Percentiles rank a stretch among this genome's conserved stretches.
Evolutionary conservation across 2,329 filamentous ascomycete genomes (phyloP).

Genomic region (Aspergillus carbonarius): DNA sequence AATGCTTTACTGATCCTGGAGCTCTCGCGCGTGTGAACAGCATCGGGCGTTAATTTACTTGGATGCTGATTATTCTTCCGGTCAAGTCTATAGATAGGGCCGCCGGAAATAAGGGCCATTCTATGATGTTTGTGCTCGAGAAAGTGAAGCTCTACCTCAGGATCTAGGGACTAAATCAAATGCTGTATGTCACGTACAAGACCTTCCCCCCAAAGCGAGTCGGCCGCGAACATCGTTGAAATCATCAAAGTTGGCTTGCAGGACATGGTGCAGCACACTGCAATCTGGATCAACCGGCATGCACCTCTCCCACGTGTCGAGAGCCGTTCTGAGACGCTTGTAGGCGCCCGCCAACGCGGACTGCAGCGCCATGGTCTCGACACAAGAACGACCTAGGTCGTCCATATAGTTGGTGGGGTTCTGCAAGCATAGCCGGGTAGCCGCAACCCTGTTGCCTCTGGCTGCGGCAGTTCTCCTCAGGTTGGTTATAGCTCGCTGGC

Average conservation of each 20-base stretch:
- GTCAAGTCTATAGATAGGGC: background rate
- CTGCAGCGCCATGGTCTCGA: constrained; percentile 53
- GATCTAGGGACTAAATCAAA: background rate
- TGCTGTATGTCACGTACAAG: background rate
- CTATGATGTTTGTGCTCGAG: background rate
- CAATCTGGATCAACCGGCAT: background rate
- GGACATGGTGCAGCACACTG: constrained; percentile 26
- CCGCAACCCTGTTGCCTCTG: constrained; percentile 25
- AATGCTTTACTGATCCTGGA: background rate
- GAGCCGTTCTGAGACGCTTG: constrained; percentile 23
- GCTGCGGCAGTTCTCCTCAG: constrained; percentile 34
- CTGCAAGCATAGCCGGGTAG: constrained; percentile 54
- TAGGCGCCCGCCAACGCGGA: constrained; percentile 39
- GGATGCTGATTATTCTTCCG: background rate
- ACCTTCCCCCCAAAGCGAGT: background rate
- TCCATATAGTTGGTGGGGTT: constrained; percentile 60
- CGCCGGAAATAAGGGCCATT: background rate
- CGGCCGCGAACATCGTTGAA: constrained; percentile 5
- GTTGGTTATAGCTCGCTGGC: constrained; percentile 41
- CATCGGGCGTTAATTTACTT: background rate
- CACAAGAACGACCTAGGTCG: constrained; percentile 54
- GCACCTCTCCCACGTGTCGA: constrained; percentile 26
- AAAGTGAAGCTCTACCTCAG: background rate
- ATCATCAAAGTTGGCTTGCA: constrained; percentile 34
- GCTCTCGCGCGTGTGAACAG: background rate